Evolutionary conservation across 768 basidiomycete genomes (phyloP).

Genomic region (Lactarius trivialis): DNA sequence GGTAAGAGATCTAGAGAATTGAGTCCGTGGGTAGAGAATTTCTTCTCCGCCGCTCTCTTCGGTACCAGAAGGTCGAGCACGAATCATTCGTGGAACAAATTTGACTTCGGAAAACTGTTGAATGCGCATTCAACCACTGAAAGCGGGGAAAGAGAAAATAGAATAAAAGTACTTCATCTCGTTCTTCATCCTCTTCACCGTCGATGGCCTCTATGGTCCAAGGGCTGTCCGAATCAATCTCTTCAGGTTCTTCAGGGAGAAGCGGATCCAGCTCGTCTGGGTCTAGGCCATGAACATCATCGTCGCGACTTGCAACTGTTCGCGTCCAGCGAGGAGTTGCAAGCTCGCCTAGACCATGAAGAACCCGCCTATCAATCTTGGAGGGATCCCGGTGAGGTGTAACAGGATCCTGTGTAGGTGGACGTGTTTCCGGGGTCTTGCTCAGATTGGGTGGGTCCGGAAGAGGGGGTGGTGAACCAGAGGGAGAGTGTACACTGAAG

Average conservation of each 20-base stretch:
- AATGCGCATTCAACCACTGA: neutral
- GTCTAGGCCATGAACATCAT: slow-evolving; percentile 31
- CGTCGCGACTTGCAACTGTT: slow-evolving; percentile 35
- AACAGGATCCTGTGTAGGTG: slow-evolving; percentile 42
- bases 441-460: slow-evolving; percentile 34
- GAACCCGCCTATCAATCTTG: slow-evolving; percentile 73
- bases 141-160: slow-evolving; percentile 8
- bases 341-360: slow-evolving; percentile 94
- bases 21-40: slow-evolving; percentile 73
- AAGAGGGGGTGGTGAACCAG: slow-evolving; percentile 56
- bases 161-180: slow-evolving; percentile 49
- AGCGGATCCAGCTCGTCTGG: slow-evolving; percentile 28
- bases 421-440: slow-evolving; percentile 56
- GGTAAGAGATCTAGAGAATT: slow-evolving; percentile 13
- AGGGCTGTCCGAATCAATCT: slow-evolving; percentile 64
- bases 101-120: slow-evolving; percentile 40
- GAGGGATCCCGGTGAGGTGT: slow-evolving; percentile 76
- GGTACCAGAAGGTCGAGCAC: slow-evolving; percentile 57
- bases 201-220: slow-evolving; percentile 88
- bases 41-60: slow-evolving; percentile 89
- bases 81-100: slow-evolving; percentile 43
- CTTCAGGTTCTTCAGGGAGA: slow-evolving; percentile 34
- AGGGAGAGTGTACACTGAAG: slow-evolving; percentile 64
- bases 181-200: slow-evolving; percentile 60
- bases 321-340: slow-evolving; percentile 92